Conservation (phyloP, 305 asterid genomes). For the Fraxinus floribunda region DNA sequence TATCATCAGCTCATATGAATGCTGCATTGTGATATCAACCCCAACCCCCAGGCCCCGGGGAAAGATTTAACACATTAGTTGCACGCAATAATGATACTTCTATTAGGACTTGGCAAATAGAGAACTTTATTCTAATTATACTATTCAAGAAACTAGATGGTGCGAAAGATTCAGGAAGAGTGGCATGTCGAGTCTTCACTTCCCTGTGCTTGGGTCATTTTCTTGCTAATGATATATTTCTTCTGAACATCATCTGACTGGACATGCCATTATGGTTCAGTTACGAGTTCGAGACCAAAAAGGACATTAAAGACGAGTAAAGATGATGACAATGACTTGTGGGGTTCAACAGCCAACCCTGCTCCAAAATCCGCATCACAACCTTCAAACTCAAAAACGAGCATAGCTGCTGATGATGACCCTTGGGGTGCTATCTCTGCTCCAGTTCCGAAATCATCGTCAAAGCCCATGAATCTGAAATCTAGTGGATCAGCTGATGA, state of each 20-base stretch:
- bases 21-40: neutral
- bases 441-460: constrained; percentile 62
- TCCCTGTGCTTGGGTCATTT: neutral
- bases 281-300: constrained; percentile 52
- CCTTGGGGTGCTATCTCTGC: constrained; percentile 72
- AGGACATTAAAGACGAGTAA: constrained; percentile 42
- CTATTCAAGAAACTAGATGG: neutral
- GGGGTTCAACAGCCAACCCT: constrained; percentile 51
- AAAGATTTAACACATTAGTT: neutral
- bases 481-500: constrained; percentile 51
- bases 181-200: neutral
- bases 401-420: constrained; percentile 52
- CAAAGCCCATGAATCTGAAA: constrained; percentile 47
- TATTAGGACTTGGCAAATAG: neutral
- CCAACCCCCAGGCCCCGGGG: neutral
- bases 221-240: neutral
- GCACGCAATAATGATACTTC: neutral
- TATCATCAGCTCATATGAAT: neutral
- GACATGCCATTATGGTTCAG: constrained; percentile 42
- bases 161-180: neutral
- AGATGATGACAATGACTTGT: constrained; percentile 60
- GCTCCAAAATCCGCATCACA: constrained; percentile 46
- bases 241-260: constrained; percentile 15
- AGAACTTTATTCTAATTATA: constrained; percentile 1
- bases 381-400: constrained; percentile 39